Evolutionary conservation across 768 basidiomycete species (phyloP), one percentile per base, ranked within the genome.

Genomic region (Tubosaeta brunneosetosa): DNA sequence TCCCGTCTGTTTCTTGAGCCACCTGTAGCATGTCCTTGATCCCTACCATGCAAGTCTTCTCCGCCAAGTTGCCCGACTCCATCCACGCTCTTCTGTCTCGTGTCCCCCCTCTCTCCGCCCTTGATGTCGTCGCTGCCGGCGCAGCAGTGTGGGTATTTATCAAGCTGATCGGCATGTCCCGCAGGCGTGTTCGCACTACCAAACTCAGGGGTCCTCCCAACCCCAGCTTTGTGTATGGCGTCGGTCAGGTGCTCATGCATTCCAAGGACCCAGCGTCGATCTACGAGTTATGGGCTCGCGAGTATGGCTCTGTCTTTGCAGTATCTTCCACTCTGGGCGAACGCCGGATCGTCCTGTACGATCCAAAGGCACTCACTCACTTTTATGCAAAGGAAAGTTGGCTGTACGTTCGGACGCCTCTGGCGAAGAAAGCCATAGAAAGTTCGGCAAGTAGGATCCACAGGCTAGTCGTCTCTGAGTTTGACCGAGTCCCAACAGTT

Each of bases 391-490:
- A 45, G 26, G 52, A 61, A 4, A 29, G 13, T 1, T 51, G 63
- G 12, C 69, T 66, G 0, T 83, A 84, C 54, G 63, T 73, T 1
- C 74, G 74, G 34, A 72, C 71, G 0, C 66, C 63, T 6, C 46
- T 75, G 33, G 51, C 61, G 2, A 73, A 66, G 43, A 49, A 60
- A 1, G 64, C 73, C 22, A 66, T 79, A 7, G 73, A 74, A 19
- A 0, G 11, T 9, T 22, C 17, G n/a, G 59, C 53, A 37, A 40
- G 41, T 29, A 13, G 40, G 32, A n/a, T 10, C 19, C 25, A 11
- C 11, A 13, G 5, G 10, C 16, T 13, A n/a, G 3, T 17, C 4
- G 2, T 25, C 10, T 6, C 3, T 6, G 13, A 31, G n/a, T 6
- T 27, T 40, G 29, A 34, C 19, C 17, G 7, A 38, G 12, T 22